Conservation (phyloP, 768 basidiomycete species). For the Kondoa malvinella region DNA sequence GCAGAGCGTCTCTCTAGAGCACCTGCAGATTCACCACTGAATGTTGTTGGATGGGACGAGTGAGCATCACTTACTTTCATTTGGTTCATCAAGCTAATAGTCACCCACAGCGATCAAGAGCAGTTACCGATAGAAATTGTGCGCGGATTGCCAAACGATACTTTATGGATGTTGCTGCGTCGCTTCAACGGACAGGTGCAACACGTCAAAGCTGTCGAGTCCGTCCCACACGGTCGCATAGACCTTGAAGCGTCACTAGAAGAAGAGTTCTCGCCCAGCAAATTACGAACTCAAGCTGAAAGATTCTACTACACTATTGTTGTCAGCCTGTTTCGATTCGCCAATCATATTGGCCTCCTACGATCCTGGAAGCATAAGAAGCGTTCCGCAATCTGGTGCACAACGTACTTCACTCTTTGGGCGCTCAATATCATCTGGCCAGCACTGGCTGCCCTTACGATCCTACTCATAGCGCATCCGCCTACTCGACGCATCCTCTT, state of each 20-base stretch:
- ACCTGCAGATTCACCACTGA: too few relatives aligned
- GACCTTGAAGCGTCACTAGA: conserved; percentile 35
- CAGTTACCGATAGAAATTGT: conserved; percentile 30
- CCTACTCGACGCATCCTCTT: conserved; percentile 32
- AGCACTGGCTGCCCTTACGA: conserved; percentile 29
- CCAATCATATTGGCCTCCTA: conserved; percentile 34
- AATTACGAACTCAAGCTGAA: conserved; percentile 36
- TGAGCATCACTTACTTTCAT: too few relatives aligned
- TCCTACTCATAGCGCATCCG: conserved; percentile 34
- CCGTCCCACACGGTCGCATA: too few relatives aligned
- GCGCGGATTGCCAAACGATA: conserved; percentile 34
- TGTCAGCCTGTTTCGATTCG: conserved; percentile 29
- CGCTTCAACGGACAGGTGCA: too few relatives aligned
- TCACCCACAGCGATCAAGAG: conserved; percentile 13
- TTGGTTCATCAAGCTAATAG: too few relatives aligned
- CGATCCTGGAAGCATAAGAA: conserved; percentile 36
- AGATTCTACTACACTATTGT: conserved; percentile 35
- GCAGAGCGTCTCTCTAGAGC: too few relatives aligned
- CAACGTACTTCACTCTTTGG: conserved; percentile 36
- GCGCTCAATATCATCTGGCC: conserved; percentile 32
- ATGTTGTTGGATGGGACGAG: too few relatives aligned
- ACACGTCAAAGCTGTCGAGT: too few relatives aligned
- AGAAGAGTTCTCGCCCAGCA: conserved; percentile 37
- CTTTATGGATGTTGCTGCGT: conserved; percentile 34
- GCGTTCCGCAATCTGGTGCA: conserved; percentile 30